A percentile compares a stretch with the other conserved stretches of the same genome.
phyloP scores from a whole-genome alignment of 345 rosid species.

The Gossypium turneri region DNA sequence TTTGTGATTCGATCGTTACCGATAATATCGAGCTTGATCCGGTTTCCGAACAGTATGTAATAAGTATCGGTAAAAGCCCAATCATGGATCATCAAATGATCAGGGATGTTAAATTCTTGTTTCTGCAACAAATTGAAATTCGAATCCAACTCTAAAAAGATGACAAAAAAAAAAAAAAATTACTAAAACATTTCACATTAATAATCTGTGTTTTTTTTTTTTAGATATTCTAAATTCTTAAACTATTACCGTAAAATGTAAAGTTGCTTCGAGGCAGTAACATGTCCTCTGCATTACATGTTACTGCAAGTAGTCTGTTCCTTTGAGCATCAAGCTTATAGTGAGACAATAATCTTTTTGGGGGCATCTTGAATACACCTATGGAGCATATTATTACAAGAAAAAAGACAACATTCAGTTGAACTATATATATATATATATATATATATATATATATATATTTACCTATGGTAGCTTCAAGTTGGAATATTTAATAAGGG shows the following conservation, averaged over 20 bases:
- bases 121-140: slow-evolving; percentile 49
- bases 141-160: slow-evolving; percentile 55
- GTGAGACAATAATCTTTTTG: slow-evolving; percentile 84
- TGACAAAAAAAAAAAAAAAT: not conserved
- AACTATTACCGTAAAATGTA: slow-evolving; percentile 61
- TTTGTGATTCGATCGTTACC: slow-evolving; percentile 33
- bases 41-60: slow-evolving; percentile 71
- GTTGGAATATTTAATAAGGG: not conserved
- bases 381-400: not conserved
- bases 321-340: slow-evolving; percentile 62
- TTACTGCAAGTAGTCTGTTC: slow-evolving; percentile 56
- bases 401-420: not conserved
- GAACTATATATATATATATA: not conserved
- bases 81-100: slow-evolving; percentile 90
- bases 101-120: slow-evolving; percentile 58
- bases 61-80: slow-evolving; percentile 89
- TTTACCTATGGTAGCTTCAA: not conserved
- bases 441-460: not conserved
- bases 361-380: slow-evolving; percentile 88
- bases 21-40: slow-evolving; percentile 61
- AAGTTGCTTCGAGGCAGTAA: slow-evolving; percentile 74
- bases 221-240: not conserved
- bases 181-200: not conserved
- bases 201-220: not conserved
- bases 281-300: slow-evolving; percentile 96